Evolutionary conservation across 768 basidiomycete genomes (phyloP).

Genomic region (Daedaleopsis nitida): DNA sequence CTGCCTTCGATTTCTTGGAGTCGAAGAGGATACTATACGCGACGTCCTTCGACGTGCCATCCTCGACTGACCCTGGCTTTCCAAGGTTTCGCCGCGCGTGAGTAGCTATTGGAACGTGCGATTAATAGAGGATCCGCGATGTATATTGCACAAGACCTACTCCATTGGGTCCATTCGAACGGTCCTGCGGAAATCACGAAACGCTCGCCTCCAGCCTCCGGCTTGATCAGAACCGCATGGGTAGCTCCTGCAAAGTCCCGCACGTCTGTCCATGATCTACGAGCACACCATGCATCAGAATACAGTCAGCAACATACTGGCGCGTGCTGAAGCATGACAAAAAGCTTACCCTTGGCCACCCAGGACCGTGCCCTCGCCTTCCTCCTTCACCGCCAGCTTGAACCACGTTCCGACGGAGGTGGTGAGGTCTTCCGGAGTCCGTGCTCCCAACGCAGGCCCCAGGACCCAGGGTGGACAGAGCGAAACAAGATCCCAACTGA

Average conservation of each 20-base stretch:
- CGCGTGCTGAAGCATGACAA: neutral
- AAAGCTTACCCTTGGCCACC: neutral
- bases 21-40: neutral
- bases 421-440: slow-evolving; percentile 37
- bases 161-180: slow-evolving; percentile 15
- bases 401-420: slow-evolving; percentile 40
- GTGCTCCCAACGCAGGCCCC: slow-evolving; percentile 11
- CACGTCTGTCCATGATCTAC: slow-evolving; percentile 21
- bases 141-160: neutral
- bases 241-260: slow-evolving; percentile 21
- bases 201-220: slow-evolving; percentile 38
- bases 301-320: neutral
- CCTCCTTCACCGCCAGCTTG: slow-evolving; percentile 30
- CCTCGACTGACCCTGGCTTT: neutral
- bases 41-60: neutral
- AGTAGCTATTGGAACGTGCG: neutral
- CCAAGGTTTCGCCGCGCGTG: neutral
- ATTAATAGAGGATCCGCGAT: neutral
- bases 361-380: neutral
- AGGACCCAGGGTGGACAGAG: slow-evolving; percentile 40
- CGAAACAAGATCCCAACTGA: slow-evolving; percentile 37
- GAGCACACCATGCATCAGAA: neutral
- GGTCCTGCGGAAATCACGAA: slow-evolving; percentile 34
- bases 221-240: slow-evolving; percentile 14
- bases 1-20: neutral